Conservation (phyloP, 2,329 filamentous ascomycete species). For the Colletotrichum tanaceti region DNA sequence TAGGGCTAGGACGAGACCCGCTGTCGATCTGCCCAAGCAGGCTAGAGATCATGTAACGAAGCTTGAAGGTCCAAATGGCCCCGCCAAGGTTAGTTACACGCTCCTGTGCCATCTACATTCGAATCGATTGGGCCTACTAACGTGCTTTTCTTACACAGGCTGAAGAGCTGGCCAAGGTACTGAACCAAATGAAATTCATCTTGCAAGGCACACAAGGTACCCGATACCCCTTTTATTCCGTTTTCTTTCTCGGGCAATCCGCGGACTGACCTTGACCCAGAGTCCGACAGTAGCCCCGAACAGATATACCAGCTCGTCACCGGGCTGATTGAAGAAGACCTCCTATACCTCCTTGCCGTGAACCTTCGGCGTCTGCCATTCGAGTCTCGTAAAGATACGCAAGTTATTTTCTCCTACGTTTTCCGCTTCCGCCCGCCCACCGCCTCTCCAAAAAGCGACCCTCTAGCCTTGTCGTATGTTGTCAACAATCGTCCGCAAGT, state of each 20-base stretch:
- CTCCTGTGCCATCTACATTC: slow-evolving; percentile 8
- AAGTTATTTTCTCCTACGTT: slow-evolving; percentile 94
- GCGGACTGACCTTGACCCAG: slow-evolving; percentile 57
- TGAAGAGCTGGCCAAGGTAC: slow-evolving; percentile 87
- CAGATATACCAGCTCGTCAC: slow-evolving; percentile 88
- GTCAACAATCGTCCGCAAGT: slow-evolving; percentile 88
- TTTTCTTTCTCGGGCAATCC: not conserved
- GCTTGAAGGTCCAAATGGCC: slow-evolving; percentile 61
- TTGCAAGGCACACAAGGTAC: slow-evolving; percentile 93
- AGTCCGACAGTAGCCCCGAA: slow-evolving; percentile 86
- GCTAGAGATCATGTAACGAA: slow-evolving; percentile 65
- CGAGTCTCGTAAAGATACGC: slow-evolving; percentile 94
- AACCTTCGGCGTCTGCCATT: slow-evolving; percentile 90
- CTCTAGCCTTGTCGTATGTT: slow-evolving; percentile 88
- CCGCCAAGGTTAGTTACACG: slow-evolving; percentile 57
- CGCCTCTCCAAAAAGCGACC: slow-evolving; percentile 76
- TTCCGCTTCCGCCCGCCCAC: slow-evolving; percentile 86
- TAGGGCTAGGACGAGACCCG: slow-evolving; percentile 62
- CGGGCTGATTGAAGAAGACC: slow-evolving; percentile 87
- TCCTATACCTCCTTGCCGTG: slow-evolving; percentile 84
- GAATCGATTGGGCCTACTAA: slow-evolving; percentile 41
- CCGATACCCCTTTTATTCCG: not conserved
- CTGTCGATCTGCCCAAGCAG: slow-evolving; percentile 66
- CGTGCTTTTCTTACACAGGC: slow-evolving; percentile 62
- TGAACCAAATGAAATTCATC: slow-evolving; percentile 91